These are phyloP conservation scores for Hypoxylon sp. DNA, from an alignment of 2,329 filamentous ascomycete species.

Conservation along the genomic window DNA sequence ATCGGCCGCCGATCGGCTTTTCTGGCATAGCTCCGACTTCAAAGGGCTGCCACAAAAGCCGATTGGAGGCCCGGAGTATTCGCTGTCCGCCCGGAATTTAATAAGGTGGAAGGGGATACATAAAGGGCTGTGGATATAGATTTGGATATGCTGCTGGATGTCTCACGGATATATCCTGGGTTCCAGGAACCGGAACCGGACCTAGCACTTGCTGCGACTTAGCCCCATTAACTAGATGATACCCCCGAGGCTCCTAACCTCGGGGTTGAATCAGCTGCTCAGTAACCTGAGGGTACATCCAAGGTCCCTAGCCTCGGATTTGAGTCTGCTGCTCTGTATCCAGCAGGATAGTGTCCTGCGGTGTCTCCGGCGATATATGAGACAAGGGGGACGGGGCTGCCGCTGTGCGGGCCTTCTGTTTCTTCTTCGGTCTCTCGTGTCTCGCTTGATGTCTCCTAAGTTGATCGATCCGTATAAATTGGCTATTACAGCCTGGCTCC, in stretches of 20 bases:
- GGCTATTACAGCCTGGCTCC: constrained; percentile 65
- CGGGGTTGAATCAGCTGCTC: constrained; percentile 8
- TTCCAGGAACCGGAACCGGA: not conserved
- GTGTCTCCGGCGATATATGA: constrained; percentile 22
- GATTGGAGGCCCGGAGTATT: not conserved
- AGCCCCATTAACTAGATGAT: not conserved
- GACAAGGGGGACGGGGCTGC: constrained; percentile 9
- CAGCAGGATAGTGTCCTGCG: constrained; percentile 5
- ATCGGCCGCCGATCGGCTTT: not conserved
- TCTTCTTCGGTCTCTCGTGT: constrained; percentile 60
- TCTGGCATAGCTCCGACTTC: not conserved
- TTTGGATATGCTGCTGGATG: not conserved
- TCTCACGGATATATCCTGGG: not conserved
- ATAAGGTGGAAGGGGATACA: not conserved
- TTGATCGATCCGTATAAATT: constrained; percentile 73
- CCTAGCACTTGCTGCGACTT: not conserved
- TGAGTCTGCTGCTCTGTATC: constrained; percentile 11
- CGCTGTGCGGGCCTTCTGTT: constrained; percentile 31
- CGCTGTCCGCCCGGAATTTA: not conserved
- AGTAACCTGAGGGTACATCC: constrained; percentile 3
- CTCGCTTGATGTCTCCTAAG: constrained; percentile 61
- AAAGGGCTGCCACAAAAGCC: not conserved
- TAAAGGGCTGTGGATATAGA: not conserved
- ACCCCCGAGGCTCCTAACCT: constrained; percentile 7
- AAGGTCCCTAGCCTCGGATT: constrained; percentile 11